Conservation (phyloP, 257 asterid genomes). For the Ehretia macrophylla region DNA sequence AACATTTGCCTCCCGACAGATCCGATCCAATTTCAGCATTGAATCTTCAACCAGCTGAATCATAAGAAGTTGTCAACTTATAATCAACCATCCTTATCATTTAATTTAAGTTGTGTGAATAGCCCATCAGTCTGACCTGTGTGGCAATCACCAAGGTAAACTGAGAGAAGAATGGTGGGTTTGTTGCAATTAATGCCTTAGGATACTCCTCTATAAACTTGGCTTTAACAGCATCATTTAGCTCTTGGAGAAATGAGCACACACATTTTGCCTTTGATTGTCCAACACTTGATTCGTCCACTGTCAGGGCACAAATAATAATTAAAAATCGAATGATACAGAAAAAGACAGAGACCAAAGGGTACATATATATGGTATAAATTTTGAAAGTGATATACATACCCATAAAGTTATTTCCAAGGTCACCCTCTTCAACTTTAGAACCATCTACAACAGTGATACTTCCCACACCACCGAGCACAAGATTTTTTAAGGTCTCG, state of each 20-base stretch:
- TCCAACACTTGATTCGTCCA: slow-evolving; percentile 84
- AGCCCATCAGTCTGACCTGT: slow-evolving; percentile 38
- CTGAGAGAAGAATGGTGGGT: slow-evolving; percentile 82
- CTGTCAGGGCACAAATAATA: slow-evolving; percentile 24
- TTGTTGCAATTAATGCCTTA: slow-evolving; percentile 61
- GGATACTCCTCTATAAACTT: slow-evolving; percentile 89
- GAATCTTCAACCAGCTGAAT: slow-evolving; percentile 75
- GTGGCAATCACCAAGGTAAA: slow-evolving; percentile 85
- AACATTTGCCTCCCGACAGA: slow-evolving; percentile 85
- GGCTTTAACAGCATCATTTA: slow-evolving; percentile 94
- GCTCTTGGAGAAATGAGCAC: slow-evolving; percentile 85
- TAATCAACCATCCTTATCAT: too few relatives aligned
- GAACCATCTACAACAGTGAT: slow-evolving; percentile 94
- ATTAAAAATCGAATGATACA: background rate
- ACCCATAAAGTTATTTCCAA: slow-evolving; percentile 95
- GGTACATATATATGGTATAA: too few relatives aligned
- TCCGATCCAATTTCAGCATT: slow-evolving; percentile 85
- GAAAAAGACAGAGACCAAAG: background rate
- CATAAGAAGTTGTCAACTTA: background rate
- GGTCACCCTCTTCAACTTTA: slow-evolving; percentile 87
- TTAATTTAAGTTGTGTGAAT: background rate
- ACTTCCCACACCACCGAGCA: slow-evolving; percentile 97
- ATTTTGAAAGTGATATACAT: slow-evolving; percentile 5
- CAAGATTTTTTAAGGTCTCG: slow-evolving; percentile 85
- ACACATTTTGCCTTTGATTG: slow-evolving; percentile 91